A percentile compares a stretch with the other conserved stretches of the same genome.
phyloP scores from a whole-genome alignment of 179 eudicot species.

The Vitellaria paradoxa region DNA sequence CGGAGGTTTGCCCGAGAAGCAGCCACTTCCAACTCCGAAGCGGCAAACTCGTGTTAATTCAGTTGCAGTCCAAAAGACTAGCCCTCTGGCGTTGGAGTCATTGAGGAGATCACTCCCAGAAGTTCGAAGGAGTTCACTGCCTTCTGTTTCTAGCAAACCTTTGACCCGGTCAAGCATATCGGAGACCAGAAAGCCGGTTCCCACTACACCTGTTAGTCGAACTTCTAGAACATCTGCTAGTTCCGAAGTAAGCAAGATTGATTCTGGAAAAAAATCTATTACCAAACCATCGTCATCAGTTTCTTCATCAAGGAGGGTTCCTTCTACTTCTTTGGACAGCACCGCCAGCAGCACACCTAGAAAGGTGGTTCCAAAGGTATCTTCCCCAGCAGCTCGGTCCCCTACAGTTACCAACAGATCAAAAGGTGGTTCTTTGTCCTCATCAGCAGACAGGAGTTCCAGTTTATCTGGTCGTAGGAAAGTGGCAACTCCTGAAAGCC shows the following conservation, averaged over 20 bases:
- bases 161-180: slow-evolving; percentile 22
- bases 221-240: slow-evolving; percentile 43
- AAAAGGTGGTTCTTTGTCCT: slow-evolving; percentile 37
- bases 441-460: slow-evolving; percentile 50
- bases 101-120: slow-evolving; percentile 73
- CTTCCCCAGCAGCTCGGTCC: slow-evolving; percentile 45
- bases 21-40: slow-evolving; percentile 30
- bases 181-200: slow-evolving; percentile 40
- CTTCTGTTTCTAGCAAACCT: slow-evolving; percentile 39
- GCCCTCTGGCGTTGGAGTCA: slow-evolving; percentile 35
- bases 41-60: slow-evolving; percentile 29
- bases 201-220: slow-evolving; percentile 48
- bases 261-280: slow-evolving; percentile 36
- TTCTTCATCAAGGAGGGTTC: slow-evolving; percentile 46
- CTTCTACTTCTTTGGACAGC: slow-evolving; percentile 55
- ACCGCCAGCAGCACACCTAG: slow-evolving; percentile 45
- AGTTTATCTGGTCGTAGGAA: slow-evolving; percentile 51
- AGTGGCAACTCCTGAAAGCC: slow-evolving; percentile 48
- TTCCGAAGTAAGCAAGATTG: slow-evolving; percentile 41
- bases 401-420: slow-evolving; percentile 46
- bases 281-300: slow-evolving; percentile 32
- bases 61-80: slow-evolving; percentile 26
- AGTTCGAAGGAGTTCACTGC: slow-evolving; percentile 39
- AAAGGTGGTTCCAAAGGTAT: slow-evolving; percentile 40
- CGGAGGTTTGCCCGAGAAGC: slow-evolving; percentile 61